Base-by-base conservation (phyloP, 768 basidiomycete species). In the Chalciporus chontae region DNA sequence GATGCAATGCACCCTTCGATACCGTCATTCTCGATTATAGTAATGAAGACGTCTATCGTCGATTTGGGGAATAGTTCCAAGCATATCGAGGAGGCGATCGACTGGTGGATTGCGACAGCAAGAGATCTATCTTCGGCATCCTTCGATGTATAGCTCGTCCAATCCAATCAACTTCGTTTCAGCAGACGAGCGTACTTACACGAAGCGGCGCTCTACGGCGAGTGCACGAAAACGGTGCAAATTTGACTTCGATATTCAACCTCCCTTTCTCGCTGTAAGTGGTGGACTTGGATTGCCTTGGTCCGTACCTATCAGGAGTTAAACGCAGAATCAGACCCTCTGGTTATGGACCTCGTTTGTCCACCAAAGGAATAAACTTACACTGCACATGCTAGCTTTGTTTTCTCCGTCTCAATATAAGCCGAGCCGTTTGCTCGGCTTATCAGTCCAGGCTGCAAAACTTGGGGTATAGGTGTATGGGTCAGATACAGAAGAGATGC, bases 301-400 rank as follows among this genome's bases (percentile, higher is more conserved):
- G 90, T 4, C 90, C 87, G 68, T 91, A 92, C 21, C 89, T 90
- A 53, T 18, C 26, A 36, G 45, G 48, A 15, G 51, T 50, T n/a
- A 48, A 54, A 43, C 47, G 29, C 42, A 17, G 10, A 9, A 40
- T 43, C 10, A 45, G 39, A 36, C 18, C 37, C 52, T 47, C 9
- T 37, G 26, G 10, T 23, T 21, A 24, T 18, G 15, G n/a, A 26
- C 26, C 7, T 24, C 24, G 24, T 24, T 7, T 6, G 5, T n/a
- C 23, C 36, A 43, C 31, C 45, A 52, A 43, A 49, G 29, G 29
- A 31, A 9, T 19, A 17, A 24, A 78, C 88, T 61, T 59, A 97
- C 94, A 98, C 90, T 37, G 96, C 93, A 65, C 93, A 96, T 5
- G 93, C 94, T 55, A 99, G 83, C 72, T 99, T 99, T 0, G 90